Conservation (phyloP, 2,329 filamentous ascomycete species). For the Emergomyces africanus region DNA sequence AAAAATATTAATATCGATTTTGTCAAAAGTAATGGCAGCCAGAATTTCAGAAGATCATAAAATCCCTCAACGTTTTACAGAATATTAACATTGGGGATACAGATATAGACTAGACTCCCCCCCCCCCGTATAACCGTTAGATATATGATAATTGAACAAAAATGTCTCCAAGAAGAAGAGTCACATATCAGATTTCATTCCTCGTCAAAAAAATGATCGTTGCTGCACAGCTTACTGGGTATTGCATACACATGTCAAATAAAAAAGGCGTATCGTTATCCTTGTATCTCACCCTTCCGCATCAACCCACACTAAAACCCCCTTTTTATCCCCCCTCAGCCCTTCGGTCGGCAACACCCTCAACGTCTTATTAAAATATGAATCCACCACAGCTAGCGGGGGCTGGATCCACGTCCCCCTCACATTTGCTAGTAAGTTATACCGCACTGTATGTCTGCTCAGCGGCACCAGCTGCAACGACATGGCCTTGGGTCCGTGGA, state of each 20-base stretch:
- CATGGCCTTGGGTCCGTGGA: slow-evolving; percentile 73
- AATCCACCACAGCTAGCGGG: slow-evolving; percentile 65
- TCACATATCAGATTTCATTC: too few relatives aligned
- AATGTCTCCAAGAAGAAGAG: too few relatives aligned
- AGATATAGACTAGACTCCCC: too few relatives aligned
- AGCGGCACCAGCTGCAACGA: slow-evolving; percentile 72
- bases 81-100: too few relatives aligned
- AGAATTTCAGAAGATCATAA: too few relatives aligned
- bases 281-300: not conserved
- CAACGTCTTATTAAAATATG: slow-evolving; percentile 85
- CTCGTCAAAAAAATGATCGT: not conserved
- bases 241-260: slow-evolving; percentile 11
- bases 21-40: too few relatives aligned
- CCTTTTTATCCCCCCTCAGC: slow-evolving; percentile 44
- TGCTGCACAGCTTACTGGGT: not conserved
- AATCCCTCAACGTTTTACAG: too few relatives aligned
- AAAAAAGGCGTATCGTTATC: not conserved
- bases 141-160: too few relatives aligned
- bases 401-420: slow-evolving; percentile 56
- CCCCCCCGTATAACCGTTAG: too few relatives aligned
- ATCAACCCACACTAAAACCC: slow-evolving; percentile 33
- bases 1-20: too few relatives aligned
- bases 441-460: slow-evolving; percentile 60
- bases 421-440: slow-evolving; percentile 56
- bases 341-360: slow-evolving; percentile 68